Base-by-base conservation (phyloP, 768 basidiomycete species). In the Dentipellis fragilis region DNA sequence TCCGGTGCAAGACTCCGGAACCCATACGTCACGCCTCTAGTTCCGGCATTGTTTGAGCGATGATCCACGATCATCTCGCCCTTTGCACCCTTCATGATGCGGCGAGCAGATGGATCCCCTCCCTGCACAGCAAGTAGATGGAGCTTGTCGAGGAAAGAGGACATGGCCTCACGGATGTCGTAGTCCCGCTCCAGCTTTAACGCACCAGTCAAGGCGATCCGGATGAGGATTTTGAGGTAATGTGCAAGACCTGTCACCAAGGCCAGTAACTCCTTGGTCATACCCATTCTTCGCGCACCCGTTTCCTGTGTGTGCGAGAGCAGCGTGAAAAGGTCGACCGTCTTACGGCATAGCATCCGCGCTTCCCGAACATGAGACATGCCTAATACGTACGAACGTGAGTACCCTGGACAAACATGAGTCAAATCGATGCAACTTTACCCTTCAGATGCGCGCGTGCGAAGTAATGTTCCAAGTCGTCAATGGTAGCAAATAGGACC, bases 321-420 rank as follows among this genome's bases (percentile, higher is more conserved):
- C 38, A 97, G 75, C 17, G 93, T 96, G 72, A 99, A 97, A 54
- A 99, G 82, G 73, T 98, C 96, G 63, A 98, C 96, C 2, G 95
- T 95, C 72, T 98, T 98, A 59, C 96, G 88, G 72, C 96, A 99
- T 19, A 99, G 83, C 87, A 97, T 92, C 58, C 96, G 87, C 45
- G 95, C 94, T 75, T 98, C 96, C 39, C 96, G 85, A 55, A 97
- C 90, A 72, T 98, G 96, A 38, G 94, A 92, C 89, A 97, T 94
- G 57, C 93, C 93, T 95, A 45, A 34, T 9, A 40, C 16, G 45
- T 19, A 14, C 9, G 21, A 57, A 51, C 21, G 36, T 49, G 17
- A 17, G 14, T 22, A 29, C 23, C 22, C 10, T 17, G n/a, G 19
- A 42, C n/a, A 22, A 46, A 54, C 45, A 46, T 46, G 23, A 11